Percentiles rank a stretch among this genome's conserved stretches.
These are phyloP conservation scores for Tricholoma furcatifolium DNA, from an alignment of 768 basidiomycete species.

Conservation along the genomic window DNA sequence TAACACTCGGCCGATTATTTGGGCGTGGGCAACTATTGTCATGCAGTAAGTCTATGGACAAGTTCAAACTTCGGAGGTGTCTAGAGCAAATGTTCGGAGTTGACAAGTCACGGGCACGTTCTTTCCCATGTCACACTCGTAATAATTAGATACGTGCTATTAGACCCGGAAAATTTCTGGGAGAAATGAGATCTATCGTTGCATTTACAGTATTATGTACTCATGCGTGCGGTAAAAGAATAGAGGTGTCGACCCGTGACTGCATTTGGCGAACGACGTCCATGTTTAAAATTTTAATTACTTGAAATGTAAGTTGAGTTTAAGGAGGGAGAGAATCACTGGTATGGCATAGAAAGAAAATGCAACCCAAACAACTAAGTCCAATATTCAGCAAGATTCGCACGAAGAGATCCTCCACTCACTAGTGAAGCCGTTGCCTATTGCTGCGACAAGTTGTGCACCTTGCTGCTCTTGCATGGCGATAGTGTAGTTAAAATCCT, in stretches of 20 bases:
- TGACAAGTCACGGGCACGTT: background rate
- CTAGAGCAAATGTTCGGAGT: background rate
- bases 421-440: constrained; percentile 79
- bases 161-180: background rate
- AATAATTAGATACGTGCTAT: too few species aligned
- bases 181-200: background rate
- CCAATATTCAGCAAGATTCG: background rate
- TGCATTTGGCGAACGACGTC: background rate
- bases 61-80: background rate
- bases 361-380: constrained; percentile 69
- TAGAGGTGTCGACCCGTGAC: background rate
- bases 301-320: constrained; percentile 54
- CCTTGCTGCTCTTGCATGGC: constrained; percentile 47
- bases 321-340: constrained; percentile 64
- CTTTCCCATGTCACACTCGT: background rate
- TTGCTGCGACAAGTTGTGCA: constrained; percentile 58
- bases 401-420: constrained; percentile 25
- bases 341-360: constrained; percentile 75
- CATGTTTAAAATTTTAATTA: too few species aligned
- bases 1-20: too few species aligned
- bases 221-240: too few species aligned
- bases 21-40: too few species aligned
- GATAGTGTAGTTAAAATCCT: constrained; percentile 73
- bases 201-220: too few species aligned
- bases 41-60: background rate